Evolutionary conservation across 805 yeast species (phyloP).

Genomic region (Spathaspora boniae): DNA sequence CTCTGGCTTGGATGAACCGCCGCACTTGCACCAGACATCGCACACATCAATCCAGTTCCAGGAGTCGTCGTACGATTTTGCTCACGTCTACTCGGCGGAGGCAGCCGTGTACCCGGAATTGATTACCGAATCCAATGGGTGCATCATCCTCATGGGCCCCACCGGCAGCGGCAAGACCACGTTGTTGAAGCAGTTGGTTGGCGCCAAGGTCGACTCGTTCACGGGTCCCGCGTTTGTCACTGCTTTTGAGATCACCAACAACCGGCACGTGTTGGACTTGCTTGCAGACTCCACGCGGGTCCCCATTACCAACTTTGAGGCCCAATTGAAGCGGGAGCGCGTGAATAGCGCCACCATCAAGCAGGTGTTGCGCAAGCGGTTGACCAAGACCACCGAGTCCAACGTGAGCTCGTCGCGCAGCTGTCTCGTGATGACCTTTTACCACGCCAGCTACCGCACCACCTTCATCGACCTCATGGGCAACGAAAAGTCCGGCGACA

Average conservation of each 20-base stretch:
- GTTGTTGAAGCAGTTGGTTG: slow-evolving; percentile 18
- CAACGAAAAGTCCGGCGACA: slow-evolving; percentile 21
- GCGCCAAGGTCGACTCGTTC: slow-evolving; percentile 6
- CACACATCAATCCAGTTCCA: slow-evolving; percentile 17
- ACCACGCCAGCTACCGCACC: slow-evolving; percentile 14
- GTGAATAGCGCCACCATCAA: slow-evolving; percentile 10
- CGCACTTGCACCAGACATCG: slow-evolving; percentile 10
- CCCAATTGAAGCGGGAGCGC: slow-evolving; percentile 13
- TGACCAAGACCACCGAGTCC: slow-evolving; percentile 18
- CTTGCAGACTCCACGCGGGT: slow-evolving; percentile 12
- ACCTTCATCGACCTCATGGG: slow-evolving; percentile 30
- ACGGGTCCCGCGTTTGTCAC: slow-evolving; percentile 13
- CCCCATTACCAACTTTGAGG: slow-evolving; percentile 8
- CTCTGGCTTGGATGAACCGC: neutral
- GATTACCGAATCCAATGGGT: slow-evolving; percentile 8
- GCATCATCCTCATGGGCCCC: slow-evolving; percentile 25
- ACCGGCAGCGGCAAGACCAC: slow-evolving; percentile 34
- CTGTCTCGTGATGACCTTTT: slow-evolving; percentile 24
- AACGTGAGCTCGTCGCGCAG: slow-evolving; percentile 22
- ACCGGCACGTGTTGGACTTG: slow-evolving; percentile 23
- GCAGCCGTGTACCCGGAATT: slow-evolving; percentile 6
- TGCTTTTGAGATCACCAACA: slow-evolving; percentile 28
- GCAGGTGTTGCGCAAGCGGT: slow-evolving; percentile 16
- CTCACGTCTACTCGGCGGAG: slow-evolving; percentile 14
- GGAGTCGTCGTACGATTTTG: slow-evolving; percentile 20